Evolutionary conservation across 345 rosid genomes (phyloP), one percentile per base, ranked within the genome.

Genomic region (Streptanthus diversifolius): DNA sequence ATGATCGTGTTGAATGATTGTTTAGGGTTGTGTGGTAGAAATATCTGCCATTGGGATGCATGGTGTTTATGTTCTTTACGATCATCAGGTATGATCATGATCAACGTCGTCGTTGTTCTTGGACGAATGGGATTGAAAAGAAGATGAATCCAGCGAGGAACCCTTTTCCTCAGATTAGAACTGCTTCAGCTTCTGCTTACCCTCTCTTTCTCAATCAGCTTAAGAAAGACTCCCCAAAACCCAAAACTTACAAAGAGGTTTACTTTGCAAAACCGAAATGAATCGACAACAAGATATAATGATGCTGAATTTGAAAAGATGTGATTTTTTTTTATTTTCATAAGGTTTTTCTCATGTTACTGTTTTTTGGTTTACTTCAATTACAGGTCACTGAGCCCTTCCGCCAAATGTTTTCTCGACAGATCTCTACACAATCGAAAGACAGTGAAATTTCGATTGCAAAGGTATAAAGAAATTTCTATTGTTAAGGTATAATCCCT

Each of bases 381-480:
- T 76, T 11, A 47, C 84, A 91, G 97, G 88, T 81, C 67, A 74
- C 77, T 73, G 82, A 84, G 79, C 67, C 87, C 61, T 86, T 93
- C 3, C 81, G 98, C 48, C 45, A 84, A 43, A 83, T 79, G 83
- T 92, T 92, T 85, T 81, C 88, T 68, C 80, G 69, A 52, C 93
- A 85, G 83, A 84, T 89, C 79, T 89, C 90, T 49, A 81, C 80
- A 66, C 89, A 81, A 60, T 84, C 93, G 63, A 87, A 86, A 82
- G 98, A 89, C 80, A 70, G 79, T 68, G 90, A 92, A 67, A 83
- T 89, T 71, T 85, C 96, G 67, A 84, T 88, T 61, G 92, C 98
- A 45, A 89, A 85, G 92, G 98, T 88, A 76, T 72, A 78, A 65
- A 51, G 74, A 72, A 72, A n/a, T 62, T 52, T 53, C 65, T 27